phyloP scores from a whole-genome alignment of 2,329 filamentous ascomycete genomes.

The Aspergillus sp. region DNA sequence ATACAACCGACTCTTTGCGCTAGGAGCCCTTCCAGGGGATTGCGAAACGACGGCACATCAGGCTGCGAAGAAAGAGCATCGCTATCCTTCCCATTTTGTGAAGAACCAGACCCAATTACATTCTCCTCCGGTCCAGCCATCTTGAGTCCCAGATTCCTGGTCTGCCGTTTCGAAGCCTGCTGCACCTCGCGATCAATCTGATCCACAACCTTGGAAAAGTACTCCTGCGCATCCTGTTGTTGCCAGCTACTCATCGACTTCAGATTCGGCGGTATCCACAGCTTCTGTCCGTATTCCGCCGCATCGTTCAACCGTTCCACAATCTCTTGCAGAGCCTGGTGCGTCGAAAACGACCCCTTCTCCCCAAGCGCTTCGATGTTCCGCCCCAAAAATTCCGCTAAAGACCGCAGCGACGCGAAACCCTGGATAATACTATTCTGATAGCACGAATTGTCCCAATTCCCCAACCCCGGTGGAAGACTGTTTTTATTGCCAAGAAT shows the following conservation, averaged over 20 bases:
- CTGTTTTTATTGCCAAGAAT: conserved; percentile 29
- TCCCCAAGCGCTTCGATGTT: conserved; percentile 32
- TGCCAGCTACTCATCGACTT: conserved; percentile 94
- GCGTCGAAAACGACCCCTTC: conserved; percentile 40
- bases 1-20: conserved; percentile 87
- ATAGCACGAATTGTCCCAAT: conserved; percentile 93
- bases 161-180: conserved; percentile 41
- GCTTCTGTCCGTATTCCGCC: conserved; percentile 63
- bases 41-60: conserved; percentile 43
- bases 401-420: conserved; percentile 65
- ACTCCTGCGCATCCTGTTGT: conserved; percentile 97
- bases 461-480: conserved; percentile 62
- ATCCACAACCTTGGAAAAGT: conserved; percentile 83
- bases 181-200: conserved; percentile 72
- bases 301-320: conserved; percentile 64
- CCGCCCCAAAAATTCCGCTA: conserved; percentile 59
- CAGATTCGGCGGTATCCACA: conserved; percentile 75
- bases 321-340: conserved; percentile 55
- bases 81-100: conserved; percentile 9
- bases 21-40: conserved; percentile 79
- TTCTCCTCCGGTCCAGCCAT: conserved; percentile 28
- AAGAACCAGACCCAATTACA: conserved; percentile 19
- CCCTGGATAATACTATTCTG: conserved; percentile 93
- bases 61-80: conserved; percentile 9
- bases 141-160: conserved; percentile 39